Evolutionary conservation across 2,329 filamentous ascomycete species (phyloP).

Genomic region (Alternaria brassicicola): DNA sequence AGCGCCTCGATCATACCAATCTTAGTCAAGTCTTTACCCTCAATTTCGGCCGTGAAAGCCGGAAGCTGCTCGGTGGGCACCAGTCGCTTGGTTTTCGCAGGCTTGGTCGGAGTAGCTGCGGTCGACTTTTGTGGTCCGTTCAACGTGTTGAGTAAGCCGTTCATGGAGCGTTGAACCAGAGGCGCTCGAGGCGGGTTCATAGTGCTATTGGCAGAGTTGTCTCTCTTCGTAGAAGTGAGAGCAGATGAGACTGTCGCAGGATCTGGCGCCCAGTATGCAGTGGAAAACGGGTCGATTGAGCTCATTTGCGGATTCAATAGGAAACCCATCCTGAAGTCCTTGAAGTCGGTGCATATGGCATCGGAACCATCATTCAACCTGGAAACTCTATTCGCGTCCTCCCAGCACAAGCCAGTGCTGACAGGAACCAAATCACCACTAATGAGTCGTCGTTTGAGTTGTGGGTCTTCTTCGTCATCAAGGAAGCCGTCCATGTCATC

Average conservation of each 20-base stretch:
- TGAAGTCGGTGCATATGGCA: conserved; percentile 57
- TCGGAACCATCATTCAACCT: conserved; percentile 53
- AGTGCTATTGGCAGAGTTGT: conserved; percentile 21
- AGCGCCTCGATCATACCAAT: conserved; percentile 75
- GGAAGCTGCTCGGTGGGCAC: conserved; percentile 66
- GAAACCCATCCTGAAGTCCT: conserved; percentile 74
- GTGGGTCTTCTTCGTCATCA: conserved; percentile 75
- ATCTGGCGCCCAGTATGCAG: conserved; percentile 71
- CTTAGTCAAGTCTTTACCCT: conserved; percentile 75
- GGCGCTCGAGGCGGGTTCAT: conserved; percentile 53
- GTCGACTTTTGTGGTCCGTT: conserved; percentile 27
- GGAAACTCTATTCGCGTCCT: conserved; percentile 58
- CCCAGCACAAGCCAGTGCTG: conserved; percentile 84
- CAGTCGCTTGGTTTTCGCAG: conserved; percentile 51
- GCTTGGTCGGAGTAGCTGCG: conserved; percentile 33
- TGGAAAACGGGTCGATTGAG: conserved; percentile 84
- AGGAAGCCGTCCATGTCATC: conserved; percentile 90
- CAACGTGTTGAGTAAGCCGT: conserved; percentile 42
- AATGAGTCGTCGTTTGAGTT: conserved; percentile 63
- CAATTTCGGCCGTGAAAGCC: conserved; percentile 73
- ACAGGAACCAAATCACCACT: conserved; percentile 75
- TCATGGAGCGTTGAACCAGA: conserved; percentile 48
- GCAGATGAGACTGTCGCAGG: conserved; percentile 22
- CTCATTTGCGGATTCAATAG: conserved; percentile 60
- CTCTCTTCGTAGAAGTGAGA: conserved; percentile 20